Evolutionary conservation across 192 early-diverging fungal species (phyloP).

Genomic region (Entophlyctis helioformis): DNA sequence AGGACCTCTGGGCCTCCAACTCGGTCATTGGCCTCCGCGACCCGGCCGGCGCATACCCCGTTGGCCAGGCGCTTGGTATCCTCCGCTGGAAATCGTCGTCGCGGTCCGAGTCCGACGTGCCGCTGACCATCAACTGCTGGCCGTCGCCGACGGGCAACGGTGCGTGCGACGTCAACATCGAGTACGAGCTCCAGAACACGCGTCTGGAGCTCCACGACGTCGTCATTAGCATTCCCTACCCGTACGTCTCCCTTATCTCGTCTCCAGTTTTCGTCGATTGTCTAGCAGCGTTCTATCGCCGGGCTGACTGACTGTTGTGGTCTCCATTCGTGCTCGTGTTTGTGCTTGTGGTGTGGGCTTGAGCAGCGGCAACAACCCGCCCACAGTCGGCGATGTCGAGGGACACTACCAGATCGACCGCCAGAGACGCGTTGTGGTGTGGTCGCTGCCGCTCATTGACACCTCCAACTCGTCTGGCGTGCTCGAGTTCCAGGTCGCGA

Average conservation of each 20-base stretch:
- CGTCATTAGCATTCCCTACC: slow-evolving; percentile 77
- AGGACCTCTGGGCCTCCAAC: slow-evolving; percentile 61
- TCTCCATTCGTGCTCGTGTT: neutral
- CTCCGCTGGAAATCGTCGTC: slow-evolving; percentile 83
- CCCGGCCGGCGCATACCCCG: slow-evolving; percentile 68
- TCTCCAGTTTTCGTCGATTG: too few species aligned
- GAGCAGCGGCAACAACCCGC: slow-evolving; percentile 47
- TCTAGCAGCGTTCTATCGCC: too few species aligned
- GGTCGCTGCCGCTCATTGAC: slow-evolving; percentile 78
- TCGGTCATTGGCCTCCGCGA: slow-evolving; percentile 72
- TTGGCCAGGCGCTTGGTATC: slow-evolving; percentile 70
- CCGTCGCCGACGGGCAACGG: slow-evolving; percentile 82
- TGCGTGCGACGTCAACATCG: slow-evolving; percentile 87
- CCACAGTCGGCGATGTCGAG: slow-evolving; percentile 68
- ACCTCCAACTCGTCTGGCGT: slow-evolving; percentile 61
- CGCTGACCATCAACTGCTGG: slow-evolving; percentile 95
- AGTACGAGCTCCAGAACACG: slow-evolving; percentile 78
- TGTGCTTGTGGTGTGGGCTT: too few species aligned
- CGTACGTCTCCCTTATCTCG: slow-evolving; percentile 35
- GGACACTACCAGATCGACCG: slow-evolving; percentile 72
- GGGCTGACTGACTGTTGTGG: too few species aligned
- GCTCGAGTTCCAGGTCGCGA: slow-evolving; percentile 71
- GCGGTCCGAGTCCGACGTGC: slow-evolving; percentile 70
- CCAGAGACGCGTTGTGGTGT: slow-evolving; percentile 58
- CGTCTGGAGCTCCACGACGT: slow-evolving; percentile 77